These are phyloP conservation scores for Delitschia confertaspora DNA, from an alignment of 495 filamentous ascomycete species.

Conservation along the genomic window DNA sequence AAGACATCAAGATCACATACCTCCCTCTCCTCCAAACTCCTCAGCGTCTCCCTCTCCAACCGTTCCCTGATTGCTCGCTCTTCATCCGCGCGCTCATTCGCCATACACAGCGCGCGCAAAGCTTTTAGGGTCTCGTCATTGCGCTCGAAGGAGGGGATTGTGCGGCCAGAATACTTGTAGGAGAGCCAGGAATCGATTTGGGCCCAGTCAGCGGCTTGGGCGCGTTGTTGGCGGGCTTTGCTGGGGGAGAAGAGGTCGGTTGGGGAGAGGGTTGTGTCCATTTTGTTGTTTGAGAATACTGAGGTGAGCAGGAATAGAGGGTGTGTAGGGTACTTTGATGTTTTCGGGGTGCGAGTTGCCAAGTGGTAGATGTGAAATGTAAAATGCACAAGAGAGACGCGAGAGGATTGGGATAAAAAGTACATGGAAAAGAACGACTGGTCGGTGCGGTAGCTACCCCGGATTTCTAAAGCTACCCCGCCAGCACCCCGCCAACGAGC, in stretches of 20 bases:
- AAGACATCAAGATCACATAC: constrained; percentile 1
- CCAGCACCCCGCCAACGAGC: not conserved
- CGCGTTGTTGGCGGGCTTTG: constrained; percentile 52
- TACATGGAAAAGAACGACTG: too few relatives aligned
- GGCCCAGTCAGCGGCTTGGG: constrained; percentile 76
- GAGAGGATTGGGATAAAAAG: too few relatives aligned
- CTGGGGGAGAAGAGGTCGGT: constrained; percentile 64
- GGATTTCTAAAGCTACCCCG: constrained; percentile 8
- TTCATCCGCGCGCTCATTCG: constrained; percentile 78
- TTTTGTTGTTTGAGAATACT: not conserved
- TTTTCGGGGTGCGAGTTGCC: constrained; percentile 2
- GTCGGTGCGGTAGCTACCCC: constrained; percentile 21
- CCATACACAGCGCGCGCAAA: constrained; percentile 62
- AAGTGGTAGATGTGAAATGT: not conserved
- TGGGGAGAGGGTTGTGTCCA: constrained; percentile 31
- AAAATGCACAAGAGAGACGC: not conserved
- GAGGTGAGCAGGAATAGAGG: not conserved
- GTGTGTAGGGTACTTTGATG: too few relatives aligned
- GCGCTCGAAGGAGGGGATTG: constrained; percentile 64
- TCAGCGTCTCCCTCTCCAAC: constrained; percentile 51
- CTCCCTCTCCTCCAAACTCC: constrained; percentile 39
- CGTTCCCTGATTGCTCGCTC: constrained; percentile 48
- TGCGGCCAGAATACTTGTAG: constrained; percentile 54
- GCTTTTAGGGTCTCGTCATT: constrained; percentile 74
- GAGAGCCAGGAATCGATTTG: constrained; percentile 76